phyloP scores from a whole-genome alignment of 805 yeast genomes.

The Ogataea pignaliae region DNA sequence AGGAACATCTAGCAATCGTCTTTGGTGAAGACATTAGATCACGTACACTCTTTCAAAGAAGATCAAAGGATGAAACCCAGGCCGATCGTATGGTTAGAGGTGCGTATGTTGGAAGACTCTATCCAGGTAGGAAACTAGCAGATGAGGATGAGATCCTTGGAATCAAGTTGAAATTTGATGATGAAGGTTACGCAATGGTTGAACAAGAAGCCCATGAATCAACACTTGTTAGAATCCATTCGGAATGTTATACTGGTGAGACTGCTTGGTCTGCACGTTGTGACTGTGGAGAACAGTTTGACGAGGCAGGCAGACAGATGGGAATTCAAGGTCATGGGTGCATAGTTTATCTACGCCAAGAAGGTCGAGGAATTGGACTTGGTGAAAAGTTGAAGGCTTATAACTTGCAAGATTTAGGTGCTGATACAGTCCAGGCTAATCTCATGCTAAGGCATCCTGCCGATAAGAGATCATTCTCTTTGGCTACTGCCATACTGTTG shows the following conservation, averaged over 20 bases:
- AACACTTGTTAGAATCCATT: constrained; percentile 82
- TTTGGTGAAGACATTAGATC: constrained; percentile 92
- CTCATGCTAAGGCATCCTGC: constrained; percentile 92
- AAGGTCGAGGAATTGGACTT: constrained; percentile 98
- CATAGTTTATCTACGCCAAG: constrained; percentile 93
- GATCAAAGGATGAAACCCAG: constrained; percentile 70
- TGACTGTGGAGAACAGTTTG: constrained; percentile 99
- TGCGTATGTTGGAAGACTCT: constrained; percentile 85
- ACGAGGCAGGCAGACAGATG: constrained; percentile 94
- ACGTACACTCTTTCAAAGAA: constrained; percentile 52
- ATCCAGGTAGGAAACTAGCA: constrained; percentile 78
- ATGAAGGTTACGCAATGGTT: constrained; percentile 32
- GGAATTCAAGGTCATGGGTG: constrained; percentile 86
- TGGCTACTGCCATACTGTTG: constrained; percentile 87
- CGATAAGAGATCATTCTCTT: constrained; percentile 88
- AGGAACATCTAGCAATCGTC: constrained; percentile 95
- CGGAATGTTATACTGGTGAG: constrained; percentile 98
- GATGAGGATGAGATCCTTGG: constrained; percentile 50
- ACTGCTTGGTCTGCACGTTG: constrained; percentile 99
- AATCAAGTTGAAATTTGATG: constrained; percentile 38
- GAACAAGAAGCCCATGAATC: constrained; percentile 32
- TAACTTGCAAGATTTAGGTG: constrained; percentile 94
- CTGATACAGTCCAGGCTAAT: constrained; percentile 97
- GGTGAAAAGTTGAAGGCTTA: constrained; percentile 97
- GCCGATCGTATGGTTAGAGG: constrained; percentile 97